These are phyloP conservation scores for Coccomyxa subellipsoidea DNA, from an alignment of 163 green algal species.

Conservation along the genomic window DNA sequence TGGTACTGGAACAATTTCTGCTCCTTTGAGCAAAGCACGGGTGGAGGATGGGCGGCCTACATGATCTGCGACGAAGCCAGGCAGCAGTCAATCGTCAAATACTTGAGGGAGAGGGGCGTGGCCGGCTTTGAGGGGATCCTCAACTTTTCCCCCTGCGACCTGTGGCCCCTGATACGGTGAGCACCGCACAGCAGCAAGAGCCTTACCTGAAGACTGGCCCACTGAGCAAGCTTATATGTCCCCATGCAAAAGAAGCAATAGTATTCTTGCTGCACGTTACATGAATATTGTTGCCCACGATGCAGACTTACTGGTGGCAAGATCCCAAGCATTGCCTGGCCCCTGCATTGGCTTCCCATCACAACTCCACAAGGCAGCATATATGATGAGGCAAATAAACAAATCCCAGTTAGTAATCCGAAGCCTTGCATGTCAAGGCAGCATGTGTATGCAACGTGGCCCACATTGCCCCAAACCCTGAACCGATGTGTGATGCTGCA, in stretches of 20 bases:
- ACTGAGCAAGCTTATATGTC: too few relatives aligned
- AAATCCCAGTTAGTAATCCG: too few relatives aligned
- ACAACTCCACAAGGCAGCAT: too few relatives aligned
- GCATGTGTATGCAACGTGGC: too few relatives aligned
- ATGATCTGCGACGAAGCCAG: not conserved
- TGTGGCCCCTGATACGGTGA: not conserved
- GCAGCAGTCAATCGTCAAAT: not conserved
- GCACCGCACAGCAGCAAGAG: not conserved
- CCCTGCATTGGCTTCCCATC: too few relatives aligned
- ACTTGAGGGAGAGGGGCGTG: constrained; percentile 1
- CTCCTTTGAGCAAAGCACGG: not conserved
- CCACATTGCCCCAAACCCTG: too few relatives aligned
- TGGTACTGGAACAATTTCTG: not conserved
- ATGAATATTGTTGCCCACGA: not conserved
- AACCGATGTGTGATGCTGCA: not conserved
- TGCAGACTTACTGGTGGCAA: too few relatives aligned
- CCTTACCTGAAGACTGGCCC: too few relatives aligned
- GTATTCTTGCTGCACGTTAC: not conserved
- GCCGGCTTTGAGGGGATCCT: not conserved
- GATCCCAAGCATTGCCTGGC: too few relatives aligned
- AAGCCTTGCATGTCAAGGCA: too few relatives aligned
- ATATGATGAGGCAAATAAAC: too few relatives aligned
- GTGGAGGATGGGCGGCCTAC: not conserved
- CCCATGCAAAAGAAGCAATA: too few relatives aligned
- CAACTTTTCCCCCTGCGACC: not conserved